phyloP scores from a whole-genome alignment of 768 basidiomycete species.

The Coprinopsis strossmayeri region DNA sequence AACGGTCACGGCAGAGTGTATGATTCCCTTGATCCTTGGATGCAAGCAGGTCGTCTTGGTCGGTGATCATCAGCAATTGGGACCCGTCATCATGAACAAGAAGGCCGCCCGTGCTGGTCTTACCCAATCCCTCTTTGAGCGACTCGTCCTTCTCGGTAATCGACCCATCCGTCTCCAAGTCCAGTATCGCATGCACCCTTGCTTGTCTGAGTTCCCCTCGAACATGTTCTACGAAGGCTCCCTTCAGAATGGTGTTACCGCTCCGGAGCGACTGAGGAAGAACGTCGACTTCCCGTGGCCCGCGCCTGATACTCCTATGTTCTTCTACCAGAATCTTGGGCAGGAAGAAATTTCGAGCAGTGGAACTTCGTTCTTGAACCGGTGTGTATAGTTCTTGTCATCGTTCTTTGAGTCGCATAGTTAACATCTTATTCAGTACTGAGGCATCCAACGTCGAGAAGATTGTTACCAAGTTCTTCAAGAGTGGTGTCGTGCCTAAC shows the following conservation, averaged over 20 bases:
- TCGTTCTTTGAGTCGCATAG: neutral
- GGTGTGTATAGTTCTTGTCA: constrained; percentile 35
- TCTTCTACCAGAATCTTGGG: constrained; percentile 98
- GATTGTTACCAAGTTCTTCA: constrained; percentile 99
- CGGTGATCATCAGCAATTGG: constrained; percentile 95
- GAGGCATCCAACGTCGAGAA: constrained; percentile 99
- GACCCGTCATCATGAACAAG: constrained; percentile 99
- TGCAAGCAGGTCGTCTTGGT: constrained; percentile 99
- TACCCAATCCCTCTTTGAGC: constrained; percentile 96
- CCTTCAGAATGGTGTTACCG: constrained; percentile 97
- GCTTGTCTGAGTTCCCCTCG: constrained; percentile 96
- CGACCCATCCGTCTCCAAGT: constrained; percentile 97
- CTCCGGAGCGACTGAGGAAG: constrained; percentile 93
- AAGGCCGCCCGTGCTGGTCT: constrained; percentile 98
- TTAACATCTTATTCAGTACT: constrained; percentile 47
- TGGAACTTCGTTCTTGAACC: constrained; percentile 96
- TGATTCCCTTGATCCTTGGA: constrained; percentile 97
- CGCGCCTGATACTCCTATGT: constrained; percentile 95
- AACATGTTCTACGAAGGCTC: constrained; percentile 99
- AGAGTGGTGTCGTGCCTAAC: constrained; percentile 89
- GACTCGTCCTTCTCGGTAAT: constrained; percentile 91
- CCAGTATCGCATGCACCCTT: constrained; percentile 99
- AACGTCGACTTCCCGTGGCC: constrained; percentile 99
- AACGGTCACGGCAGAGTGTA: constrained; percentile 66
- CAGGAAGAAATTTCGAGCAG: constrained; percentile 99